A percentile compares a stretch with the other conserved stretches of the same genome.
Evolutionary conservation across 352 stramenopile species (phyloP).

Genomic region (Lagenidium giganteum): DNA sequence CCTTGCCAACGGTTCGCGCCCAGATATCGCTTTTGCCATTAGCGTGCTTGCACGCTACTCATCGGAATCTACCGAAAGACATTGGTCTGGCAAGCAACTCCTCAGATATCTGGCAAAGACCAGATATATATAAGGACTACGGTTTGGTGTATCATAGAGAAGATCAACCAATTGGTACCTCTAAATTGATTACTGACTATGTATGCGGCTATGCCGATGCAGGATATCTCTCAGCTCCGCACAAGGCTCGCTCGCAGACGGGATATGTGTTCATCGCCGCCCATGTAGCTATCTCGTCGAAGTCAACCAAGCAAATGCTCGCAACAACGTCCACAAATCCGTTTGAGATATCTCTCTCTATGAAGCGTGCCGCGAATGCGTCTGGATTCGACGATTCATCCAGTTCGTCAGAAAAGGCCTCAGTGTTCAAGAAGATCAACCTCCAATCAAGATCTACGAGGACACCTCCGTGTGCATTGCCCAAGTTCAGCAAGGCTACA

Average conservation of each 20-base stretch:
- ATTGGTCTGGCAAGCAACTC: constrained; percentile 13
- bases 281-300: constrained; percentile 11
- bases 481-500: no score
- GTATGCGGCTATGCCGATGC: constrained; percentile 12
- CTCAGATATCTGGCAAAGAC: constrained; percentile 14
- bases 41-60: constrained; percentile 15
- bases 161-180: not conserved
- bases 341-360: constrained; percentile 13
- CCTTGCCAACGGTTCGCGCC: constrained; percentile 11
- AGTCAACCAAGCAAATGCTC: constrained; percentile 11
- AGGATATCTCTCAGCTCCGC: constrained; percentile 11
- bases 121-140: constrained; percentile 3
- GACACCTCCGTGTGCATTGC: no score
- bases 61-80: constrained; percentile 12
- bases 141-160: constrained; percentile 8
- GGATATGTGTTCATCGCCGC: constrained; percentile 17
- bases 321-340: constrained; percentile 13
- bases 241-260: constrained; percentile 13
- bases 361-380: constrained; percentile 11
- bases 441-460: constrained; percentile 7
- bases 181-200: constrained; percentile 8
- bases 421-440: not conserved
- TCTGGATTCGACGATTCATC: constrained; percentile 14
- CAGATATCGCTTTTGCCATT: constrained; percentile 14
- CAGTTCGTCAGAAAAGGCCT: constrained; percentile 12